phyloP scores from a whole-genome alignment of 2,329 filamentous ascomycete species.

The Fusarium veterinarium region DNA sequence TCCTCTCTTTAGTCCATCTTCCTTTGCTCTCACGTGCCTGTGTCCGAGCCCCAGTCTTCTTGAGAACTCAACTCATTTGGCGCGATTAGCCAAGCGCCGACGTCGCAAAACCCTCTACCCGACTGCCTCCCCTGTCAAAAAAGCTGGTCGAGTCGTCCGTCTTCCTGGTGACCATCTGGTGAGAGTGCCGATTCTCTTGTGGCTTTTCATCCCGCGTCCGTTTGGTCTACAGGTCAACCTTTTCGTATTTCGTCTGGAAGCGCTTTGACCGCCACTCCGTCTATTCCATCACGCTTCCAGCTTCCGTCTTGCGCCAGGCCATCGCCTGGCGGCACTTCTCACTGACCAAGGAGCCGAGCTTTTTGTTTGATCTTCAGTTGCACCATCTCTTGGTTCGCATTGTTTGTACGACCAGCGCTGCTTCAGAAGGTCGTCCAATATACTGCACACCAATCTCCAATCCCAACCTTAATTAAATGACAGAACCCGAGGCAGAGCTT shows the following conservation, averaged over 20 bases:
- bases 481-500: conserved; percentile 56
- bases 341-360: conserved; percentile 37
- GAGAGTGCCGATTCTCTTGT: conserved; percentile 16
- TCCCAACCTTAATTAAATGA: conserved; percentile 54
- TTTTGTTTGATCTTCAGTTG: conserved; percentile 30
- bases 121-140: conserved; percentile 24
- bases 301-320: conserved; percentile 33
- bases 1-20: conserved; percentile 1
- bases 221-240: conserved; percentile 12
- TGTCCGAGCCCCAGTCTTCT: conserved; percentile 29
- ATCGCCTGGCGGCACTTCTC: conserved; percentile 32
- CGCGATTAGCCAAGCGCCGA: conserved; percentile 42
- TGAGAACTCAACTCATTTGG: conserved; percentile 35
- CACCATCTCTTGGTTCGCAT: conserved; percentile 31
- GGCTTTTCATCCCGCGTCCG: conserved; percentile 11
- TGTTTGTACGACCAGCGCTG: conserved; percentile 36
- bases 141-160: conserved; percentile 10
- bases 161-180: conserved; percentile 18
- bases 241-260: conserved; percentile 20
- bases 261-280: conserved; percentile 28
- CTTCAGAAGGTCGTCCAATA: conserved; percentile 26
- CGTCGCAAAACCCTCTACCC: conserved; percentile 40
- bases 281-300: conserved; percentile 21
- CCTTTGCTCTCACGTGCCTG: conserved; percentile 29
- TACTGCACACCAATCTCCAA: conserved; percentile 29